Evolutionary conservation across 257 asterid species (phyloP).

Genomic region (Anisodus acutangulus): DNA sequence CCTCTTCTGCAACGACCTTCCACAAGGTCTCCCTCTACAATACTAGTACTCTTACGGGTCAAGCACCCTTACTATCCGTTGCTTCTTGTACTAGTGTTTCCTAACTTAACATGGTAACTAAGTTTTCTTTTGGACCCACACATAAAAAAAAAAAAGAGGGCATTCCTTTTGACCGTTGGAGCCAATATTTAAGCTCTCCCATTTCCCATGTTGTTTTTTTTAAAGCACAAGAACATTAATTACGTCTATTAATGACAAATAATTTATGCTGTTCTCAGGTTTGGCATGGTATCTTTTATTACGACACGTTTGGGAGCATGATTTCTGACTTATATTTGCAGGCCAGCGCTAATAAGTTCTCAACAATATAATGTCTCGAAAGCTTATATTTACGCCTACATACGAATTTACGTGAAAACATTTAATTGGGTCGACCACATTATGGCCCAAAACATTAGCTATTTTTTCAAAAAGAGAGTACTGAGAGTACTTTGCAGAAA

Average conservation of each 20-base stretch:
- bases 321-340: background rate
- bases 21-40: too few relatives aligned
- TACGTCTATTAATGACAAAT: background rate
- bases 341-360: background rate
- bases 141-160: too few relatives aligned
- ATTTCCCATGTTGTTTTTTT: background rate
- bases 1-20: too few relatives aligned
- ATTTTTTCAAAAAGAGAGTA: background rate
- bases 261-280: background rate
- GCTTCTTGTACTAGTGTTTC: background rate
- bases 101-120: background rate
- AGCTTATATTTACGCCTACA: background rate
- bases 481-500: slow-evolving; percentile 12
- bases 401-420: background rate
- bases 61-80: too few relatives aligned
- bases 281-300: background rate
- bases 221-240: background rate
- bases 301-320: slow-evolving; percentile 15
- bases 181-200: background rate
- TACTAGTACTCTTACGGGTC: too few relatives aligned
- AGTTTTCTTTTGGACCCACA: background rate
- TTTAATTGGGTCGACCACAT: background rate
- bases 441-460: background rate
- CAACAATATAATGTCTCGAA: background rate
- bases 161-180: background rate